Percentiles rank a stretch among this genome's conserved stretches.
phyloP scores from a whole-genome alignment of 805 yeast genomes.

The Ogataea nonfermentans region DNA sequence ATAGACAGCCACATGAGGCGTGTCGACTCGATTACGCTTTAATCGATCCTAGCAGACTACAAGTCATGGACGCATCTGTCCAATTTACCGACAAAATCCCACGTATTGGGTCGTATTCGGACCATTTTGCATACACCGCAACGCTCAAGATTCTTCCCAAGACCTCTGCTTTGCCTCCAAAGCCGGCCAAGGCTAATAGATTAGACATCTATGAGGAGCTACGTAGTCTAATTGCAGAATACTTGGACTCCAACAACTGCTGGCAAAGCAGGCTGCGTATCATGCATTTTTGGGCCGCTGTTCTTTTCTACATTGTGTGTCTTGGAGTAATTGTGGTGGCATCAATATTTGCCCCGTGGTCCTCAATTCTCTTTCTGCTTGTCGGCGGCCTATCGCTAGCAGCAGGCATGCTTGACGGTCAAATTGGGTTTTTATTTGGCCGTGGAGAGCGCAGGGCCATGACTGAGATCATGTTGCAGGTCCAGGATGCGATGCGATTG shows the following conservation, averaged over 20 bases:
- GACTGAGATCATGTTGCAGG: constrained; percentile 70
- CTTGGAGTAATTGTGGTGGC: constrained; percentile 60
- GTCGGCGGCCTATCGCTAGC: constrained; percentile 53
- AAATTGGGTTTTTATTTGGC: constrained; percentile 78
- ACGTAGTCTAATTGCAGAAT: constrained; percentile 43
- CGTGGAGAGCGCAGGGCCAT: constrained; percentile 77
- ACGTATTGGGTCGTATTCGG: constrained; percentile 75
- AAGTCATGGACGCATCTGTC: constrained; percentile 63
- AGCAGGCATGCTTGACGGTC: constrained; percentile 71
- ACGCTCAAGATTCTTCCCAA: constrained; percentile 35
- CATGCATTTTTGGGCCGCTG: constrained; percentile 58
- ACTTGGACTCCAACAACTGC: constrained; percentile 47
- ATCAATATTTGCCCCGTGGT: constrained; percentile 52
- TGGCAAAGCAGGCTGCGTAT: constrained; percentile 67
- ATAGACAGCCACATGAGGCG: constrained; percentile 60
- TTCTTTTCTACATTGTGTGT: constrained; percentile 50
- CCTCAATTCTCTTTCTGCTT: constrained; percentile 63
- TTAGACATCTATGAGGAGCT: constrained; percentile 49
- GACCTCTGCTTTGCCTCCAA: not conserved
- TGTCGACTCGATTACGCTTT: constrained; percentile 89
- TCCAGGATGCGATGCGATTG: constrained; percentile 35
- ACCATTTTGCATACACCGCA: constrained; percentile 82
- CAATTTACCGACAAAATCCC: constrained; percentile 70
- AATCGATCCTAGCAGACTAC: constrained; percentile 54
- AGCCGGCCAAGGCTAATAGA: constrained; percentile 9